Percentiles rank a stretch among this genome's conserved stretches.
Evolutionary conservation across 116 monocot species (phyloP).

Genomic region (Zostera marina): DNA sequence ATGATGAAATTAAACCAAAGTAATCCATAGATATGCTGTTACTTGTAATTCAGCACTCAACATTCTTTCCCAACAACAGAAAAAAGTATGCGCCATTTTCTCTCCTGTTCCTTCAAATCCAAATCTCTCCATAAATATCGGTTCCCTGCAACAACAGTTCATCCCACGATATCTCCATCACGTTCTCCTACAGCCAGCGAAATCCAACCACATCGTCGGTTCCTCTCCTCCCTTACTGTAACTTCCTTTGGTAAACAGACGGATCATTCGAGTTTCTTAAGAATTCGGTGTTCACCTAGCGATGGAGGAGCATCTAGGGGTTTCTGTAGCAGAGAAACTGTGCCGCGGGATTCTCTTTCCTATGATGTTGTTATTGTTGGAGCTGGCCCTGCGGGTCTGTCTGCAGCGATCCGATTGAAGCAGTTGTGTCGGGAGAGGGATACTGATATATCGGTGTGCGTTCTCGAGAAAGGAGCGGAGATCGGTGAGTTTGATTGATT

Average conservation of each 20-base stretch:
- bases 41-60: too few species aligned
- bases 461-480: slow-evolving; percentile 87
- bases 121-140: not conserved
- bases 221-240: not conserved
- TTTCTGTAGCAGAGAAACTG: slow-evolving; percentile 12
- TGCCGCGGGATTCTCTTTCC: slow-evolving; percentile 36
- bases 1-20: too few species aligned
- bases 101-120: not conserved
- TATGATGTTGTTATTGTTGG: slow-evolving; percentile 93
- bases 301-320: slow-evolving; percentile 9
- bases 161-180: too few species aligned
- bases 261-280: not conserved
- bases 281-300: not conserved
- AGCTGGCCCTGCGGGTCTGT: slow-evolving; percentile 75
- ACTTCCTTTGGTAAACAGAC: not conserved
- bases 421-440: slow-evolving; percentile 62
- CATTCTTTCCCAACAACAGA: too few species aligned
- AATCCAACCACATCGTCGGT: not conserved
- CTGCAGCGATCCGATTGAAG: slow-evolving; percentile 85
- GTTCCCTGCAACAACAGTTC: not conserved
- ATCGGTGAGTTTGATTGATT: slow-evolving; percentile 30
- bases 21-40: too few species aligned
- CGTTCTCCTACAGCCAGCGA: not conserved
- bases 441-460: slow-evolving; percentile 70
- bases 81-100: too few species aligned